Evolutionary conservation across 352 stramenopile genomes (phyloP).

Genomic region (Globisporangium cederbergense): DNA sequence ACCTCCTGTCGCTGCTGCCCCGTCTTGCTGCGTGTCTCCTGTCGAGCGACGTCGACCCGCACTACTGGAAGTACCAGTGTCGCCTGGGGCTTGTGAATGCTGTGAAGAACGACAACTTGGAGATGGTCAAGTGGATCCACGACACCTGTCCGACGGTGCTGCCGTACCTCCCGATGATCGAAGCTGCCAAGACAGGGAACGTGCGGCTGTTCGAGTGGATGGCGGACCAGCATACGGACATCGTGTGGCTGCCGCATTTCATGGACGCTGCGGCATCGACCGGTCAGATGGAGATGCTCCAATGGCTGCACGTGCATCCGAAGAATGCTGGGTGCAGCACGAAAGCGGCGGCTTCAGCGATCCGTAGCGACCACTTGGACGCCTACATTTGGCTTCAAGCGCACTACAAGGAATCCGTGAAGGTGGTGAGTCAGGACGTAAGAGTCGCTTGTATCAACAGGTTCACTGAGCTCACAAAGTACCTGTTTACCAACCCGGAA

Average conservation of each 20-base stretch:
- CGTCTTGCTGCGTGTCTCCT: not conserved
- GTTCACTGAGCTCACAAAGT: not conserved
- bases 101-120: too few relatives aligned
- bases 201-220: not conserved
- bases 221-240: not conserved
- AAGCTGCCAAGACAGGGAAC: not conserved
- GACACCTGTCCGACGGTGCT: not conserved
- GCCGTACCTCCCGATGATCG: not conserved
- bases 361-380: not conserved
- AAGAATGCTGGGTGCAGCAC: not conserved
- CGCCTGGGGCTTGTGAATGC: not conserved
- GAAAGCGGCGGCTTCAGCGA: too few relatives aligned
- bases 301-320: not conserved
- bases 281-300: not conserved
- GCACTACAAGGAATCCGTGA: not conserved
- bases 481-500: not conserved
- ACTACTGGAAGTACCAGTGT: not conserved
- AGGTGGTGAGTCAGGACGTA: not conserved
- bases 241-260: not conserved
- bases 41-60: not conserved
- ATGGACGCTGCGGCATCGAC: not conserved
- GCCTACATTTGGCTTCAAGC: not conserved
- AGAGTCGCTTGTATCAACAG: not conserved
- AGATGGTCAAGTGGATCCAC: conserved; percentile 6
- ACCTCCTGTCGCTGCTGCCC: not conserved